These are phyloP conservation scores for Penicillium janthinellum DNA, from an alignment of 2,329 filamentous ascomycete species.

Conservation along the genomic window DNA sequence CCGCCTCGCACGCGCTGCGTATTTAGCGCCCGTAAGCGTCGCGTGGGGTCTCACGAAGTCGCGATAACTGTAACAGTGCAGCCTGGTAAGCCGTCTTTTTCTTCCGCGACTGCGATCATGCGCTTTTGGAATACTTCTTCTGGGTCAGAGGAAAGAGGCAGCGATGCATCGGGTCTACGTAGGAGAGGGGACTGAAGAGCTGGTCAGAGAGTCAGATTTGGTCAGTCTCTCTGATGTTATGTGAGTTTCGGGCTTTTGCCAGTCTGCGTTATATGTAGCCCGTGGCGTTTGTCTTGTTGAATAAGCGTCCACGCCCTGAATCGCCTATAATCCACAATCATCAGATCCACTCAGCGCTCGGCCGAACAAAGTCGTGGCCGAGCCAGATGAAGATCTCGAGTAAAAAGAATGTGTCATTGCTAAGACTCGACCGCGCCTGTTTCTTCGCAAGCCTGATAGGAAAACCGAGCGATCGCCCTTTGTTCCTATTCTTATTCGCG, in stretches of 20 bases:
- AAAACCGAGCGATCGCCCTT: slow-evolving; percentile 8
- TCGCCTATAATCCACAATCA: too few species aligned
- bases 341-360: background rate
- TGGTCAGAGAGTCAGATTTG: background rate
- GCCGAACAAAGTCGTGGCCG: background rate
- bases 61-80: background rate
- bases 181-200: background rate
- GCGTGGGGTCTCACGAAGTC: background rate
- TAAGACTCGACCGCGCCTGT: background rate
- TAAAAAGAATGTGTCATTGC: slow-evolving; percentile 9
- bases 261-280: too few species aligned
- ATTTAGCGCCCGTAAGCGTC: background rate
- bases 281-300: too few species aligned
- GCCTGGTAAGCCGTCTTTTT: too few species aligned
- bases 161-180: background rate
- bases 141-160: background rate
- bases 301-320: too few species aligned
- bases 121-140: background rate
- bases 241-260: too few species aligned
- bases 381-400: slow-evolving; percentile 9
- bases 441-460: slow-evolving; percentile 12
- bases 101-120: background rate
- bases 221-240: too few species aligned
- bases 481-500: slow-evolving; percentile 11
- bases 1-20: background rate